Evolutionary conservation across 1,284 basidiomycete species (phyloP), one percentile per base, ranked within the genome.

Genomic region (Ganoderma leucocontextum): DNA sequence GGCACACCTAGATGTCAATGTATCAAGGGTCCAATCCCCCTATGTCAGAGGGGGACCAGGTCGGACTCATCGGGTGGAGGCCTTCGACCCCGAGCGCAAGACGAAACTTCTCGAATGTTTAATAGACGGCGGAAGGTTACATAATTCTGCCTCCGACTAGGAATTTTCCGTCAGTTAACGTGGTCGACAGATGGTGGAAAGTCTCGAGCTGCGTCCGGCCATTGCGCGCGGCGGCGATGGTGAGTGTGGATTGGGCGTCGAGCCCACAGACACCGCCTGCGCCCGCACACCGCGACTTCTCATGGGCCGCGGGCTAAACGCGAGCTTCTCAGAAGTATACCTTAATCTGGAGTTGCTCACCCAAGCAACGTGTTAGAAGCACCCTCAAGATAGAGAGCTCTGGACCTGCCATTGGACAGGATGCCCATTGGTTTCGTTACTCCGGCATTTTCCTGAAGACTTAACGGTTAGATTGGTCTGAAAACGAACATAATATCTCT

Each of bases 21-120:
- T 38, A 62, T 66, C 55, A 62, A 66, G 65, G 61, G 65, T 62
- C 53, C 42, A n/a, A 33, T 35, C 12, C 60, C 65, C 64, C 65
- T 60, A 42, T 44, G 29, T 33, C 53, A 22, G 35, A 36, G 44
- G 57, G 29, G 29, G n/a, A 8, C 5, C 29, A 60, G 6, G 42
- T 19, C 29, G 44, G 25, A 57, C 52, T 10, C 35, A 19, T 36
- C 15, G 58, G 58, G 64, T 13, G 22, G 13, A 42, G 12, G 38
- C 39, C 22, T 60, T 22, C 22, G 22, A 42, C 58, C 22, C 38
- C 15, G 38, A 38, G 36, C 22, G 39, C 58, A 39, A 29, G 15
- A 22, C 8, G 1, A 19, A 17, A 4, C 13, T 58, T 58, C 47
- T 22, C 35, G 22, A 36, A 38, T n/a, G 42, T 36, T 29, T 42